Base-by-base conservation (phyloP, 2,329 filamentous ascomycete species). In the Coniochaeta sp. region DNA sequence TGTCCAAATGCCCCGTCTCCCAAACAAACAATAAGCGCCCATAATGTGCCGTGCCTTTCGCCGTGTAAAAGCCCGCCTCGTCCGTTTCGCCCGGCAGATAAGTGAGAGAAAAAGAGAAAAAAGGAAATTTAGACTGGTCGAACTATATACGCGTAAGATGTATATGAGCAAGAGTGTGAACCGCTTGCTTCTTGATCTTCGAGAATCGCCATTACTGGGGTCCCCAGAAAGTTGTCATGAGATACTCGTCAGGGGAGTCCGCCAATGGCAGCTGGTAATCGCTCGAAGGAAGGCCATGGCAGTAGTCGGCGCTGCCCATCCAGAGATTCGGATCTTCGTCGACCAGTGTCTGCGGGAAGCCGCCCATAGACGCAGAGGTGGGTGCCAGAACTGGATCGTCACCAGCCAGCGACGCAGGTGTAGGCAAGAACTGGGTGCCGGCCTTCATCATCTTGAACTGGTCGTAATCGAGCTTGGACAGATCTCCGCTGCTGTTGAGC, bases 381-480 rank as follows among this genome's bases (percentile, higher is more conserved):
- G 57, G 47, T n/a, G 79, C 70, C 56, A 77, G 69, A 6, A 74
- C 71, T 26, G 77, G 67, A 45, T 76, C 71, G 14, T 69, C 67
- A 22, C 65, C 67, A 35, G 68, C 63, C 55, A 73, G 63, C 1
- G 69, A 67, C 4, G 68, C 62, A 20, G 71, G 62, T 3, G 67
- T 66, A 12, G 71, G 67, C 51, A 72, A 60, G 53, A 71, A 71
- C 58, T 78, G 77, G 59, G 66, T 70, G 45, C 73, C 67, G 0
- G 70, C 67, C 50, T 74, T 74, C 58, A 78, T 77, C 58, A 77
- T 73, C 56, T 65, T 66, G 61, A 82, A 80, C 52, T 76, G 76
- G 53, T 80, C 75, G 56, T 80, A 76, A 58, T 81, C 79, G 52
- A 81, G 71, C 57, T 67, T 70, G 48, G 69, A 71, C 47, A 81